Percentiles rank a stretch among this genome's conserved stretches.
Evolutionary conservation across 305 asterid genomes (phyloP).

Genomic region (Fraxinus greggii): DNA sequence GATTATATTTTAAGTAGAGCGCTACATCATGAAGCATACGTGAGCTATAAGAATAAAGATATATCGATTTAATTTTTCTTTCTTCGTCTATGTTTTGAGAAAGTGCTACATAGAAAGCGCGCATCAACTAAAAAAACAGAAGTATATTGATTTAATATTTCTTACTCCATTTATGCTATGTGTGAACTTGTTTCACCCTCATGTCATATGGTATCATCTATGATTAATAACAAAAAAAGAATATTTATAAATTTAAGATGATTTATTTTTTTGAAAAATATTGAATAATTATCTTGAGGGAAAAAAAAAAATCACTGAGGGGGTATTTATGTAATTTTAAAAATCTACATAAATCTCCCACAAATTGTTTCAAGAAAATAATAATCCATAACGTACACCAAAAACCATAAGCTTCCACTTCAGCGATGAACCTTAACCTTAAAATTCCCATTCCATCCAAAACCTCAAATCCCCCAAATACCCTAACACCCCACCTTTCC

Average conservation of each 20-base stretch:
- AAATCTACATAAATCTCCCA: neutral
- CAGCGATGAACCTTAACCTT: slow-evolving; percentile 32
- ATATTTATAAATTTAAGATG: neutral
- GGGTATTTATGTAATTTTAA: neutral
- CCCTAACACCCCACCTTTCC: slow-evolving; percentile 15
- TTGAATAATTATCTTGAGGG: neutral
- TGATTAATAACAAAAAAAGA: neutral
- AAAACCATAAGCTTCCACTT: neutral
- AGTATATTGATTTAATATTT: too few species aligned
- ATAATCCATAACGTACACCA: neutral
- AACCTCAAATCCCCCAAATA: slow-evolving; percentile 11
- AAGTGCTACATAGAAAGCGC: neutral
- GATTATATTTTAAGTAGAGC: neutral
- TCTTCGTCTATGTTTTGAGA: neutral
- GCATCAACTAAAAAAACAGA: too few species aligned
- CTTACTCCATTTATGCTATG: neutral
- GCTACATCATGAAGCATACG: too few species aligned
- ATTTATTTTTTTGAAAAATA: too few species aligned
- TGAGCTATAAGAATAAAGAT: too few species aligned
- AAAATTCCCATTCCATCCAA: slow-evolving; percentile 24
- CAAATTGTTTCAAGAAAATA: neutral
- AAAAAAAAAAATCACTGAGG: too few species aligned
- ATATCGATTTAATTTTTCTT: neutral
- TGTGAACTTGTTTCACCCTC: neutral
- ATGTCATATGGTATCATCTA: neutral